Conservation (phyloP, 208 protist species). For the Crithidia brevicula region DNA sequence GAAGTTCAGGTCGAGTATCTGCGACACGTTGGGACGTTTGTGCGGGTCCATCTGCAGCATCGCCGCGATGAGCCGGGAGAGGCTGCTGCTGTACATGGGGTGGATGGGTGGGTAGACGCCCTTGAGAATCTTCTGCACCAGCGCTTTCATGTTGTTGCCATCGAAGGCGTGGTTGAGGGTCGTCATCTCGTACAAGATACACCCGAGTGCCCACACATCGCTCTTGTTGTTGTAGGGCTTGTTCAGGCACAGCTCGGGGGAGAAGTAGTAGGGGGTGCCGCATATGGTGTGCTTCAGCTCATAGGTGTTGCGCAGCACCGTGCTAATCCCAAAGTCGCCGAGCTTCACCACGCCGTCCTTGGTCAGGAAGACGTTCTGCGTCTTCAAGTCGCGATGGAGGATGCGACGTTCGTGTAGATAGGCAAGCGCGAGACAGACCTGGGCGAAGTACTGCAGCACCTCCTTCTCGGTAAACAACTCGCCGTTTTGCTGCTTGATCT, state of each 20-base stretch:
- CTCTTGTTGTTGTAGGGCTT: constrained; percentile 95
- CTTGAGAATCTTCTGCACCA: constrained; percentile 92
- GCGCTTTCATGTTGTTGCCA: constrained; percentile 88
- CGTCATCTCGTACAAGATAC: constrained; percentile 91
- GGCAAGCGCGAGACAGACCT: constrained; percentile 80
- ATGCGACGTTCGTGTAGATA: constrained; percentile 90
- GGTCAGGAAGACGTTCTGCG: constrained; percentile 91
- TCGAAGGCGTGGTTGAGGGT: constrained; percentile 92
- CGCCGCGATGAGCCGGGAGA: constrained; percentile 75
- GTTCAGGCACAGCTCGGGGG: constrained; percentile 94
- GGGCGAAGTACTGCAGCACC: constrained; percentile 86
- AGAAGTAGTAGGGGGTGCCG: constrained; percentile 97
- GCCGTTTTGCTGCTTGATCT: constrained; percentile 81
- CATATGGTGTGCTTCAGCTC: constrained; percentile 92
- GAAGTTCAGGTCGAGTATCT: constrained; percentile 79
- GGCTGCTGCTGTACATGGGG: constrained; percentile 67
- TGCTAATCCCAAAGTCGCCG: constrained; percentile 94
- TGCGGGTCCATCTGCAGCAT: constrained; percentile 90
- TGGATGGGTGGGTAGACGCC: constrained; percentile 86
- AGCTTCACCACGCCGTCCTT: constrained; percentile 87
- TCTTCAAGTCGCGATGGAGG: constrained; percentile 92
- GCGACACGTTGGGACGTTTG: constrained; percentile 76
- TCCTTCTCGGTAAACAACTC: constrained; percentile 75
- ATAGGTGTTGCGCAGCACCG: constrained; percentile 91
- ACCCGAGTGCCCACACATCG: constrained; percentile 93